Conservation (phyloP, 2,329 filamentous ascomycete species). For the Colletotrichum higginsianum region DNA sequence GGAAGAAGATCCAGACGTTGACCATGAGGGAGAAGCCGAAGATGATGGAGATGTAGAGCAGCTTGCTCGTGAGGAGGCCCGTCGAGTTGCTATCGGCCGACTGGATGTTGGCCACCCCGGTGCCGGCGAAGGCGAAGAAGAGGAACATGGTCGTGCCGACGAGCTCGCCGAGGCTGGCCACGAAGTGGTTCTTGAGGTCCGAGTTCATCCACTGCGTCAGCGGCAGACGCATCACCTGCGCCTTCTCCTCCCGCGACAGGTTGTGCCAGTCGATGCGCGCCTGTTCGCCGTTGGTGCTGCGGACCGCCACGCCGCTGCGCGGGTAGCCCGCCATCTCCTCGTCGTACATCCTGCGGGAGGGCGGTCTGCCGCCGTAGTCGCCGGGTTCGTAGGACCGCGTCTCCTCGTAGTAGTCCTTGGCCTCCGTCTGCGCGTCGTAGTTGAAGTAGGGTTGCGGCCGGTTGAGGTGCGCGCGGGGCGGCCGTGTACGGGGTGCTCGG, state of each 20-base stretch:
- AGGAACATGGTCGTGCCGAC: slow-evolving; percentile 61
- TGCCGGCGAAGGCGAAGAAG: slow-evolving; percentile 60
- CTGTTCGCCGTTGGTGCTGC: slow-evolving; percentile 39
- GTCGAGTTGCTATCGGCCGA: slow-evolving; percentile 55
- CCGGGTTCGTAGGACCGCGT: slow-evolving; percentile 33
- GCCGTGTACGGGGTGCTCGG: slow-evolving; percentile 37
- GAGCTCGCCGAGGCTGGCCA: slow-evolving; percentile 56
- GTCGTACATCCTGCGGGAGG: slow-evolving; percentile 40
- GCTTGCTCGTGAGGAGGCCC: slow-evolving; percentile 59
- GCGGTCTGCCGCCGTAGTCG: slow-evolving; percentile 34
- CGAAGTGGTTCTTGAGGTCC: slow-evolving; percentile 60
- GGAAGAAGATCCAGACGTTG: slow-evolving; percentile 65
- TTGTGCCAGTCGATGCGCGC: slow-evolving; percentile 55
- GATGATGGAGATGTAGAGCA: slow-evolving; percentile 58
- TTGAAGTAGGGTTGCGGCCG: slow-evolving; percentile 34
- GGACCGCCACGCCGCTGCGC: slow-evolving; percentile 22
- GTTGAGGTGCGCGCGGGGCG: slow-evolving; percentile 42
- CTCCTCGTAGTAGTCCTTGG: slow-evolving; percentile 40
- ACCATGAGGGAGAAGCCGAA: slow-evolving; percentile 62
- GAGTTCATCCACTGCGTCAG: slow-evolving; percentile 64
- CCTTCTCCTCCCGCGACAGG: slow-evolving; percentile 57
- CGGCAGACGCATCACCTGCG: slow-evolving; percentile 60
- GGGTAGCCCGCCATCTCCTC: slow-evolving; percentile 40
- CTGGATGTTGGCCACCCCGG: slow-evolving; percentile 57
- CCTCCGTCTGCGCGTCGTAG: slow-evolving; percentile 33